phyloP scores from a whole-genome alignment of 1,284 basidiomycete species.

The Trametes sp. region DNA sequence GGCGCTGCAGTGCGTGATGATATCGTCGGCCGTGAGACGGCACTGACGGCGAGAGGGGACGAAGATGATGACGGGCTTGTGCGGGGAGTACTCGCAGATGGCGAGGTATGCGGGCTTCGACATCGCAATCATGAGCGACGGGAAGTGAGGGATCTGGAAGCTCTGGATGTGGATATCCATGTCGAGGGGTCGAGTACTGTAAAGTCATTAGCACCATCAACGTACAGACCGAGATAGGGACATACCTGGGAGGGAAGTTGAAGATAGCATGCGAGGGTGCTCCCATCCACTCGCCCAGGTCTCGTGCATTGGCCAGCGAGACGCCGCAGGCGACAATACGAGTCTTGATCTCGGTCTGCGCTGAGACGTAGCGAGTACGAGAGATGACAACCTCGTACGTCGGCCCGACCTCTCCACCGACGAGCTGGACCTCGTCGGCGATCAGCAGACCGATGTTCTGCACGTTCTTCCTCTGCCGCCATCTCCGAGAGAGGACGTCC shows the following conservation, averaged over 20 bases:
- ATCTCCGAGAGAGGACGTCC: constrained; percentile 96
- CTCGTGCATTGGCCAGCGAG: constrained; percentile 95
- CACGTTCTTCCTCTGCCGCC: constrained; percentile 97
- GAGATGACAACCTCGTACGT: constrained; percentile 97
- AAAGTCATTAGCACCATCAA: constrained; percentile 11
- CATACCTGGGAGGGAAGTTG: constrained; percentile 93
- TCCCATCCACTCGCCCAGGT: constrained; percentile 98
- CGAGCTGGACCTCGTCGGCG: constrained; percentile 94
- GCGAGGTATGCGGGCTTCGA: constrained; percentile 97
- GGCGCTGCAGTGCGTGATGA: constrained; percentile 89
- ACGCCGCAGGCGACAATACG: constrained; percentile 95
- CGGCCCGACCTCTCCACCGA: constrained; percentile 92
- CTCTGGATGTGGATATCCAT: constrained; percentile 98
- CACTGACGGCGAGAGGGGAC: constrained; percentile 96
- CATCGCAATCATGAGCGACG: constrained; percentile 98
- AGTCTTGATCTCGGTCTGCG: constrained; percentile 92
- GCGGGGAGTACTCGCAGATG: constrained; percentile 87
- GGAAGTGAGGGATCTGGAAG: constrained; percentile 97
- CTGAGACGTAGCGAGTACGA: constrained; percentile 92
- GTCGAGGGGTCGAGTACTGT: constrained; percentile 89
- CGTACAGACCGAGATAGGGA: not conserved
- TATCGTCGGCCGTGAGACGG: constrained; percentile 90
- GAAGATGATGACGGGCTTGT: constrained; percentile 91
- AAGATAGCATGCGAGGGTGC: constrained; percentile 93
- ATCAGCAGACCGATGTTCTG: constrained; percentile 94